phyloP scores from a whole-genome alignment of 805 yeast genomes.

The Clavispora carvajalis region DNA sequence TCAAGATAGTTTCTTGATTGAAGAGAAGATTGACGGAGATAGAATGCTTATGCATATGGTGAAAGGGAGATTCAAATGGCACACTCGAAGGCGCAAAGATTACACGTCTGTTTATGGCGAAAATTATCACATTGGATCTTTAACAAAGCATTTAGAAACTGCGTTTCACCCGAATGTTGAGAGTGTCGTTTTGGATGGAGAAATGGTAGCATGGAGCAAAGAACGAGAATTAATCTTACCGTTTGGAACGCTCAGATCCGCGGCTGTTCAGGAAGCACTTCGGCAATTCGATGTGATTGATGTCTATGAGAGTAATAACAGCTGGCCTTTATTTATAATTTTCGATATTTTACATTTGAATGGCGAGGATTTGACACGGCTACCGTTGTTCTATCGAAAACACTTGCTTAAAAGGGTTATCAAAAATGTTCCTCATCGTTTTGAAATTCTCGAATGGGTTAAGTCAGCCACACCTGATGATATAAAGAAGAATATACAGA shows the following conservation, averaged over 20 bases:
- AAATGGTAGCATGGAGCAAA: slow-evolving; percentile 85
- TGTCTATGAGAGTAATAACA: slow-evolving; percentile 23
- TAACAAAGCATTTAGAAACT: slow-evolving; percentile 46
- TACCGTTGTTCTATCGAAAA: slow-evolving; percentile 54
- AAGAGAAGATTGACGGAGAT: slow-evolving; percentile 94
- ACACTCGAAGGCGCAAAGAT: slow-evolving; percentile 67
- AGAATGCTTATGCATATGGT: slow-evolving; percentile 70
- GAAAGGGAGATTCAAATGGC: slow-evolving; percentile 39
- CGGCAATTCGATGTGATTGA: slow-evolving; percentile 25
- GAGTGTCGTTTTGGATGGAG: slow-evolving; percentile 71
- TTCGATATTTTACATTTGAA: slow-evolving; percentile 75
- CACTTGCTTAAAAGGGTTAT: slow-evolving; percentile 42
- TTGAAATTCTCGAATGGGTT: slow-evolving; percentile 44
- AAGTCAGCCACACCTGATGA: slow-evolving; percentile 44
- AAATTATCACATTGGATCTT: slow-evolving; percentile 42
- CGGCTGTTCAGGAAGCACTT: slow-evolving; percentile 53
- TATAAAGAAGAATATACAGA: slow-evolving; percentile 49
- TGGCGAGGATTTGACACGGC: slow-evolving; percentile 53
- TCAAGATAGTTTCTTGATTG: slow-evolving; percentile 52
- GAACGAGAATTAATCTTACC: slow-evolving; percentile 54
- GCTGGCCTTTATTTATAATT: slow-evolving; percentile 52
- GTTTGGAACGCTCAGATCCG: slow-evolving; percentile 71
- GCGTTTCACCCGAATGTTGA: slow-evolving; percentile 36
- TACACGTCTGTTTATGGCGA: slow-evolving; percentile 67
- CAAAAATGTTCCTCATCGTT: slow-evolving; percentile 39